Base-by-base conservation (phyloP, 805 yeast genomes). In the Yueomyces sinensis region DNA sequence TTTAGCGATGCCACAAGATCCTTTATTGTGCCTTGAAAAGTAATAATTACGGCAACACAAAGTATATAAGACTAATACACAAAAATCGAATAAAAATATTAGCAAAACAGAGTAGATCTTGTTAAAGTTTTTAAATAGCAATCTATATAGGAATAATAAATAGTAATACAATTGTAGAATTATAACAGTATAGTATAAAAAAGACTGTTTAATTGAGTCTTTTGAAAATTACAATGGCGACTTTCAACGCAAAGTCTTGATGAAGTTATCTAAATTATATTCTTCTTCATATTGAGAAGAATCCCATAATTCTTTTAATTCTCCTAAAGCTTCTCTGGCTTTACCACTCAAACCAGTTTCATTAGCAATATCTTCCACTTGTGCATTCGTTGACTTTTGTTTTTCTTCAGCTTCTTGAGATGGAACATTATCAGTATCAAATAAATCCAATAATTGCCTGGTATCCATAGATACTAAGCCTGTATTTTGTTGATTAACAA, bases 391-490 rank as follows among this genome's bases (percentile, higher is more conserved):
- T 9, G 39, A 38, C 13, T 46, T 50, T 5, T 52, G 61, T 14
- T 49, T 56, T 15, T 54, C 62, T 5, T 53, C 63, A 16, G 48
- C 45, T 4, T 57, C 63, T 35, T 50, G 63, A 42, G 59, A 54
- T 3, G 64, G 68, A 15, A 53, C 57, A 29, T 74, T 82, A 35
- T 79, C 81, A 5, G 79, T 78, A 44, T 82, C 84, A 52, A 91
- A 91, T 52, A 91, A 61, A 51, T 91, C 97, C 29, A 91, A 62
- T 39, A 91, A 66, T 57, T 91, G 97, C 50, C 82, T 84, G 0
- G 99, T 89, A 50, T 84, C 96, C 98, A 91, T 91, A 0, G 96
- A 82, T 3, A 83, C 74, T 41, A 91, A 68, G 1, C 97, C 97
- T n/a, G 94, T 73, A 55, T 91, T 91, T 52, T 91, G 98, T 56